These are phyloP conservation scores for Volvariella volvacea DNA, from an alignment of 1,284 basidiomycete genomes.

Conservation along the genomic window DNA sequence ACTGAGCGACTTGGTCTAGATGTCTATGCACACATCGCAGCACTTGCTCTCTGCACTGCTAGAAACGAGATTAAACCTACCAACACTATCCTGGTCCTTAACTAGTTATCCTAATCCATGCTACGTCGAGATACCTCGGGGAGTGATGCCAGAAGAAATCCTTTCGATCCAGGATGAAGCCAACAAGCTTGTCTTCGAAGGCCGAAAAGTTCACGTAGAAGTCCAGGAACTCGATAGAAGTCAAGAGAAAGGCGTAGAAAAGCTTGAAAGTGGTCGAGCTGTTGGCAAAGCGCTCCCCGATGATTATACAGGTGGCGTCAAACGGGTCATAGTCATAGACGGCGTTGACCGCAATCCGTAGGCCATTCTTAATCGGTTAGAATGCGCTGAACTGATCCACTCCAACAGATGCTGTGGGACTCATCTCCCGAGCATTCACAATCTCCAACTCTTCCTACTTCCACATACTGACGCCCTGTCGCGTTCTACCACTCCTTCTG, in stretches of 20 bases:
- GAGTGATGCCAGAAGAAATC: conserved; percentile 63
- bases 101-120: conserved; percentile 60
- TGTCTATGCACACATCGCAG: conserved; percentile 80
- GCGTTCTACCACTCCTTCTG: conserved; percentile 53
- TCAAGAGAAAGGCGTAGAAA: conserved; percentile 23
- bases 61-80: conserved; percentile 60
- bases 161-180: conserved; percentile 55
- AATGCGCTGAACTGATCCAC: background rate
- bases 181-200: conserved; percentile 62
- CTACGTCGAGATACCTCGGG: conserved; percentile 75
- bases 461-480: conserved; percentile 57
- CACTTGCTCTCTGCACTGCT: conserved; percentile 81
- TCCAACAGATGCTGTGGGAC: conserved; percentile 76
- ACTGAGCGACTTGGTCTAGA: too few species aligned
- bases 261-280: conserved; percentile 35
- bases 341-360: conserved; percentile 76
- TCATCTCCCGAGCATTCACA: conserved; percentile 67
- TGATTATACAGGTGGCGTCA: conserved; percentile 74
- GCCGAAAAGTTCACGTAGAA: conserved; percentile 56
- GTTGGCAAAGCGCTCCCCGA: conserved; percentile 55
- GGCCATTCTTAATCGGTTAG: conserved; percentile 18
- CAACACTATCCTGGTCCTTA: conserved; percentile 81
- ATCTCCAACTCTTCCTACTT: conserved; percentile 66
- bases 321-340: conserved; percentile 77
- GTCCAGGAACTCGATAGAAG: conserved; percentile 56